A percentile compares a stretch with the other conserved stretches of the same genome.
Evolutionary conservation across 768 basidiomycete genomes (phyloP).

Genomic region (Obba rivulosa): DNA sequence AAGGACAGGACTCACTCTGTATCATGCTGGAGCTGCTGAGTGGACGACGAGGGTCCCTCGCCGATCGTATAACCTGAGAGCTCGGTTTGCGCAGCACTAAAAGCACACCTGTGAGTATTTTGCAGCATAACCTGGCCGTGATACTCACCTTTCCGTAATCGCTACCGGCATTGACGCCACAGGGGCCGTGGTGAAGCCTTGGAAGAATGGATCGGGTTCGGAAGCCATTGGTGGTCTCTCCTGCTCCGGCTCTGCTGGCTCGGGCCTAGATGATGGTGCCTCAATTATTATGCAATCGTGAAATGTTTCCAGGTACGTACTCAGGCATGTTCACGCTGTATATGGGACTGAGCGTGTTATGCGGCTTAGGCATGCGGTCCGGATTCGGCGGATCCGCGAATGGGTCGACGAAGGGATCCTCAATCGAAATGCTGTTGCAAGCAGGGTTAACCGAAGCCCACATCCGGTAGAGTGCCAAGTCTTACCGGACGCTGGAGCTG

Average conservation of each 20-base stretch:
- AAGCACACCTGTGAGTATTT: neutral
- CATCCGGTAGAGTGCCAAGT: neutral
- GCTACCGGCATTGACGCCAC: neutral
- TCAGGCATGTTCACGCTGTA: constrained; percentile 27
- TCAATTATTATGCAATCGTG: too few species aligned
- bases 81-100: constrained; percentile 12
- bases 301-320: constrained; percentile 20
- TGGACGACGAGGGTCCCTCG: constrained; percentile 7
- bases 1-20: constrained; percentile 11
- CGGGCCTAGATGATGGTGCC: too few species aligned
- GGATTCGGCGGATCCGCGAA: constrained; percentile 22
- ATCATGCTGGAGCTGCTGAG: constrained; percentile 7
- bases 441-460: neutral
- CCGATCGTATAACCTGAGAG: constrained; percentile 16
- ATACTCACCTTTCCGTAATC: neutral
- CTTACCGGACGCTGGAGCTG: constrained; percentile 23
- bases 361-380: constrained; percentile 1
- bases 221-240: too few species aligned
- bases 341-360: constrained; percentile 18
- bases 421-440: constrained; percentile 12
- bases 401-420: constrained; percentile 20
- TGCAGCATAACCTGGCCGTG: neutral
- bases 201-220: neutral
- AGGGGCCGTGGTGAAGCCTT: neutral
- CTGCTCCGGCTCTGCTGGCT: too few species aligned